Base-by-base conservation (phyloP, 805 yeast genomes). In the Starmerella sp. region DNA sequence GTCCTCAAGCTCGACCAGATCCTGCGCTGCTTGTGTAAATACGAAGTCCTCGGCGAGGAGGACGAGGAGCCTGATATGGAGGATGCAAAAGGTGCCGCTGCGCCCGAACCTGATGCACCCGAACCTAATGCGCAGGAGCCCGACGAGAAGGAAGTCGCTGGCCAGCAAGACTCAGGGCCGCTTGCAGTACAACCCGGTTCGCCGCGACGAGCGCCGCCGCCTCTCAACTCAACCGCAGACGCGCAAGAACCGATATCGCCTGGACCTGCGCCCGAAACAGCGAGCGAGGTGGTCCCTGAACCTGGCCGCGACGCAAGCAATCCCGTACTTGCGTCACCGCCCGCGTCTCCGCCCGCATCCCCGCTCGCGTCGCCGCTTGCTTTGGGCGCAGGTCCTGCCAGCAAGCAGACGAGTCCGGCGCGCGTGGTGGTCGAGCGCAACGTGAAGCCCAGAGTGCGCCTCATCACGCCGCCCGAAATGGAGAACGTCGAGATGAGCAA, bases 1-100 rank as follows among this genome's bases (percentile, higher is more conserved):
- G 52, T 59, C 5, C 52, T 54, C 13, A 50, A 50, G 28, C 54
- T 63, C 15, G 65, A 62, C 50, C 42, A 39, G 3, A 41, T 62
- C 7, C 49, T 63, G 42, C 41, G 43, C 13, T 39, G 36, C 22
- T 49, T 61, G 13, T 63, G 65, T 46, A 41, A 42, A 13, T 62
- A 58, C 45, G 57, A 57, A 28, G 52, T 55, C 13, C 39, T 30
- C 15, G 48, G 36, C 35, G 42, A 22, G 31, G 48, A 39, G 15
- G 9, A 15, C 13, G 38, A 39, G 13, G 45, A 36, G 13, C 8
- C 13, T 1, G 49, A 36, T 8, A 49, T 42, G 4, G 53, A 49
- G 41, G 17, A 8, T 9, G 10, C 13, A 5, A 32, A 31, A 13
- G 52, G 41, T 1, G 14, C n/a, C 36, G 50, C 29, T 30, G 30